Evolutionary conservation across 202 grass and related monocot genomes (phyloP), one percentile per base, ranked within the genome.

Genomic region (Panicum hallii): DNA sequence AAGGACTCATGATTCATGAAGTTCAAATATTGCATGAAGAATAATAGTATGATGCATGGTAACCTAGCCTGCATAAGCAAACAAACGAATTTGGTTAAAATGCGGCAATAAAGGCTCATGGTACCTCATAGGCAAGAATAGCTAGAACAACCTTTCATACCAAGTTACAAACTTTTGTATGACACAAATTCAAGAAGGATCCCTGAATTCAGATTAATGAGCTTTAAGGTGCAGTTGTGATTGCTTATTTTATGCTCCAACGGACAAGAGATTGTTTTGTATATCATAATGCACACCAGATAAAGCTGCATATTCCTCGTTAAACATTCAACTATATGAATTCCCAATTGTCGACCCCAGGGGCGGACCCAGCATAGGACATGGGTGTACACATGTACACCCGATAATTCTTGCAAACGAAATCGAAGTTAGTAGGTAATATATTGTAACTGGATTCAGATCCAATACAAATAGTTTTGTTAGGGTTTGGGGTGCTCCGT

Each of bases 21-120:
- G 5, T 56, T 70, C 20, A 69, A 46, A 45, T 17, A 22, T 32
- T 71, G 40, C 40, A 70, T 47, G 16, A 20, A 63, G 1, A 20
- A 44, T 64, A 26, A 44, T 9, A 57, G 14, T 30, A 67, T 8
- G 65, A 74, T 43, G 49, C 28, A 56, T 50, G 20, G 23, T 52
- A 61, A 74, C 52, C 11, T 61, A 32, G 20, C 7, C 49, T 44
- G 32, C 42, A 22, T 75, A 89, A 80, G 70, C 5, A 6, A 79
- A 84, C 41, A 6, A 19, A 58, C 81, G 13, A 10, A 74, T 49
- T 75, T 55, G 49, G 41, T 67, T 81, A 75, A 45, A 85, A 60
- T 75, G 43, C 12, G 7, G 41, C 38, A 47, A 46, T 68, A 67
- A 40, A 42, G 5, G 77, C 9, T 26, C 34, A 48, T 49, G 20